Evolutionary conservation across 2,329 filamentous ascomycete genomes (phyloP).

Genomic region (Talaromyces sp.): DNA sequence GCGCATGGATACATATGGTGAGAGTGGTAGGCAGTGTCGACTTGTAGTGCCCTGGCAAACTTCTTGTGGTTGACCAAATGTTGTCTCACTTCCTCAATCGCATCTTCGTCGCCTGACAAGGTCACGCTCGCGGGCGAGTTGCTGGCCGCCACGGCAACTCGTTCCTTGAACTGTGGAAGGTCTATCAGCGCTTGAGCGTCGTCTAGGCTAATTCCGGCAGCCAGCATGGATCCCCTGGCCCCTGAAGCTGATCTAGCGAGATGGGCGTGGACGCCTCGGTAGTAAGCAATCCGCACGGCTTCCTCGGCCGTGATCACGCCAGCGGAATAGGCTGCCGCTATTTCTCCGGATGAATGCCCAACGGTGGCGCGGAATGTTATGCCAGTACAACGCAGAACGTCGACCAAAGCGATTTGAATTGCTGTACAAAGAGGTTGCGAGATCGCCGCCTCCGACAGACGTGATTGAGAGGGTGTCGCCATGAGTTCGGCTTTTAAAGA

Average conservation of each 20-base stretch:
- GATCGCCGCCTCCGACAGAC: constrained; percentile 15
- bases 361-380: too few relatives aligned
- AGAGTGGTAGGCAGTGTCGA: neutral
- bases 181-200: constrained; percentile 31
- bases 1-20: neutral
- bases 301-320: constrained; percentile 40
- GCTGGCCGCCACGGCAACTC: constrained; percentile 29
- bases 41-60: neutral
- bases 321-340: constrained; percentile 46
- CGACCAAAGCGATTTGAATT: constrained; percentile 17
- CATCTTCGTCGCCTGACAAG: constrained; percentile 35
- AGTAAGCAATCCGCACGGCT: constrained; percentile 44
- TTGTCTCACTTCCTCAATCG: neutral
- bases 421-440: constrained; percentile 21
- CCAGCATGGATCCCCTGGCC: too few relatives aligned
- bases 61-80: constrained; percentile 4
- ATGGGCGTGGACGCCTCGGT: constrained; percentile 35
- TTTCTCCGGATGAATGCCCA: constrained; percentile 49
- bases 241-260: too few relatives aligned
- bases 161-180: too few relatives aligned
- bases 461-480: constrained; percentile 6
- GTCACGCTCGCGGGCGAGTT: constrained; percentile 42
- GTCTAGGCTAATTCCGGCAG: constrained; percentile 35
- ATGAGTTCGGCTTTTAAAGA: constrained; percentile 18
- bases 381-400: too few relatives aligned